Evolutionary conservation across 768 basidiomycete genomes (phyloP).

Genomic region (Tephrocybe sp.): DNA sequence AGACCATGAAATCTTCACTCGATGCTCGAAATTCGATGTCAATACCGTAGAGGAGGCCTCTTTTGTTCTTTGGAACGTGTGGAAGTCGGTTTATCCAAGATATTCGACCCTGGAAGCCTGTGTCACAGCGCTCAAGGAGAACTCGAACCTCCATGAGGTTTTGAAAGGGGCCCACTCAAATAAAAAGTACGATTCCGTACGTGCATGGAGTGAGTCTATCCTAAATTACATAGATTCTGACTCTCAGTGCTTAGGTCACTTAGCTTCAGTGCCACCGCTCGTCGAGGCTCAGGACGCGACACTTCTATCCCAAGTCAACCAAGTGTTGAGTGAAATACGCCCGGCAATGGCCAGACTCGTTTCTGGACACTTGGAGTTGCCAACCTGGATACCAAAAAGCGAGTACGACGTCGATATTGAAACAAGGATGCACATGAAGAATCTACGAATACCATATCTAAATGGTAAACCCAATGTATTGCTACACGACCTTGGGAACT

Average conservation of each 20-base stretch:
- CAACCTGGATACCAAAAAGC: conserved; percentile 28
- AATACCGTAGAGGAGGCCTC: conserved; percentile 39
- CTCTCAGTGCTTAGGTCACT: conserved; percentile 5
- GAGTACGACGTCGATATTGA: conserved; percentile 12
- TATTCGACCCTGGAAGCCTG: conserved; percentile 33
- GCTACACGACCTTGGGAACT: conserved; percentile 40
- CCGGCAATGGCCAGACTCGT: conserved; percentile 32
- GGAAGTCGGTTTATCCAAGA: conserved; percentile 26
- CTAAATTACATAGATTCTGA: not conserved
- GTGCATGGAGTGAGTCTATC: conserved; percentile 23
- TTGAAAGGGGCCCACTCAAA: conserved; percentile 29
- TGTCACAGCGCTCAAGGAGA: conserved; percentile 28
- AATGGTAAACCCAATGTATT: conserved; percentile 40
- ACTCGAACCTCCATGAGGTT: conserved; percentile 29
- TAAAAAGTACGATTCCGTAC: conserved; percentile 30
- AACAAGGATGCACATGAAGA: conserved; percentile 24
- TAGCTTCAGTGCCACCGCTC: conserved; percentile 10
- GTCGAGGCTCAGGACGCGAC: conserved; percentile 13
- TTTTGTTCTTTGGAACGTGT: conserved; percentile 38
- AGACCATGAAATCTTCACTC: conserved; percentile 28
- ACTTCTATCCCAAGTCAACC: conserved; percentile 17
- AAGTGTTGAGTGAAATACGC: conserved; percentile 26
- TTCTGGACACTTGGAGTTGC: conserved; percentile 28
- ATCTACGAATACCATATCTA: conserved; percentile 32
- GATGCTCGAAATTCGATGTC: conserved; percentile 34